A percentile compares a stretch with the other conserved stretches of the same genome.
phyloP scores from a whole-genome alignment of 1,284 basidiomycete genomes.

The Ustilago hordei region DNA sequence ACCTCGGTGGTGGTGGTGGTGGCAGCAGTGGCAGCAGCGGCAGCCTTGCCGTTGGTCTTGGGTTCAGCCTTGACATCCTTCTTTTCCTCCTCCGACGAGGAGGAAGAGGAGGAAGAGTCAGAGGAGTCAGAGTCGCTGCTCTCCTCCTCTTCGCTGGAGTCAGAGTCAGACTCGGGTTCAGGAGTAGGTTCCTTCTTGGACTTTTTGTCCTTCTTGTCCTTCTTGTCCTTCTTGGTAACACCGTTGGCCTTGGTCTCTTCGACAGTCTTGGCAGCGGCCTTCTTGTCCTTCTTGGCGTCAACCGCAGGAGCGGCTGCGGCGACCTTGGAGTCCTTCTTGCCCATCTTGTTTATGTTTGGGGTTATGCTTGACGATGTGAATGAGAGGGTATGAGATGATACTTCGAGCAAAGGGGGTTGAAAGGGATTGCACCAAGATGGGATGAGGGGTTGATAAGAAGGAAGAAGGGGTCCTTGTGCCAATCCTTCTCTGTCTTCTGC shows the following conservation, averaged over 20 bases:
- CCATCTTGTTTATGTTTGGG: slow-evolving; percentile 22
- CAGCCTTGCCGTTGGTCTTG: slow-evolving; percentile 54
- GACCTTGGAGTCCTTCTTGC: slow-evolving; percentile 46
- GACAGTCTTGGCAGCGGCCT: slow-evolving; percentile 33
- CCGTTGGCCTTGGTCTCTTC: slow-evolving; percentile 44
- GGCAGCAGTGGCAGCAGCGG: slow-evolving; percentile 25
- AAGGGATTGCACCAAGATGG: slow-evolving; percentile 16
- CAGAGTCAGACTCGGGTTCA: slow-evolving; percentile 16
- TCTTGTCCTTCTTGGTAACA: slow-evolving; percentile 57
- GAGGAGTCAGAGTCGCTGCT: slow-evolving; percentile 6
- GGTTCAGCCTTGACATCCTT: slow-evolving; percentile 37
- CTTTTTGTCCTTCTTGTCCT: slow-evolving; percentile 10
- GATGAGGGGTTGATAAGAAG: slow-evolving; percentile 16
- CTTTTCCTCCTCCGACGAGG: slow-evolving; percentile 24
- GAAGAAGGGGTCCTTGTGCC: not conserved
- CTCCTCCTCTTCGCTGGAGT: slow-evolving; percentile 24
- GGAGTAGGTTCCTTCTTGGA: slow-evolving; percentile 7
- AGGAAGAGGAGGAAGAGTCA: slow-evolving; percentile 8
- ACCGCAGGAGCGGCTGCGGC: slow-evolving; percentile 39
- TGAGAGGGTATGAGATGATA: slow-evolving; percentile 8
- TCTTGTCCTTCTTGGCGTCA: slow-evolving; percentile 49
- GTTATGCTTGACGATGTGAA: slow-evolving; percentile 2
- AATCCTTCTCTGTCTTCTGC: not conserved
- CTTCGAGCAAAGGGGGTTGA: slow-evolving; percentile 13
- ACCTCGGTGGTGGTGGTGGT: slow-evolving; percentile 24